phyloP scores from a whole-genome alignment of 169 alveolate genomes.

The Ichthyophthirius multifiliis region DNA sequence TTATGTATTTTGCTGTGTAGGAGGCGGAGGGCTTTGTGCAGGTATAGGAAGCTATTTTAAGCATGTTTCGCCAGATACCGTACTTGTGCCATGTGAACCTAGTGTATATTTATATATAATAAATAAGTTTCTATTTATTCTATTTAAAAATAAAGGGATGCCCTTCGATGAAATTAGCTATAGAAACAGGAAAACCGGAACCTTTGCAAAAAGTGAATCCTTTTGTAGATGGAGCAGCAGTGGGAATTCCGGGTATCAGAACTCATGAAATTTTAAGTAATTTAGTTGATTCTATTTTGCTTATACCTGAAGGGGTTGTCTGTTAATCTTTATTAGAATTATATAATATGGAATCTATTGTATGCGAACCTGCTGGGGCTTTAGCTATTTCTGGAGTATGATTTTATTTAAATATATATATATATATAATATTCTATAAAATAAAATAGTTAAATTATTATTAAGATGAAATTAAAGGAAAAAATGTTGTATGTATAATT shows the following conservation, averaged over 20 bases:
- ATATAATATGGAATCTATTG: constrained; percentile 21
- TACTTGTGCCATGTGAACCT: constrained; percentile 33
- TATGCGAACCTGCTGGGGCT: constrained; percentile 50
- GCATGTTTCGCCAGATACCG: constrained; percentile 20
- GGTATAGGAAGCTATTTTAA: constrained; percentile 29
- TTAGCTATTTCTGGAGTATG: constrained; percentile 24
- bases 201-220: neutral
- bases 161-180: constrained; percentile 8
- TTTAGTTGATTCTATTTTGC: neutral
- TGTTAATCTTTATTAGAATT: constrained; percentile 31
- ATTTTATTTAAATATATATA: neutral
- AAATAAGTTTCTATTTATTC: neutral
- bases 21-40: constrained; percentile 43
- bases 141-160: neutral
- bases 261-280: constrained; percentile 27
- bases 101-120: neutral
- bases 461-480: constrained; percentile 30
- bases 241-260: constrained; percentile 30
- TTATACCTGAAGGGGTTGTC: constrained; percentile 41
- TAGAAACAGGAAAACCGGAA: neutral
- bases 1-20: constrained; percentile 27
- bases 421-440: neutral
- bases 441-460: neutral
- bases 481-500: constrained; percentile 35
- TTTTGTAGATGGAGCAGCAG: constrained; percentile 42